A percentile compares a stretch with the other conserved stretches of the same genome.
Conservation (phyloP, 768 basidiomycete species). For the Pisolithus tinctorius region DNA sequence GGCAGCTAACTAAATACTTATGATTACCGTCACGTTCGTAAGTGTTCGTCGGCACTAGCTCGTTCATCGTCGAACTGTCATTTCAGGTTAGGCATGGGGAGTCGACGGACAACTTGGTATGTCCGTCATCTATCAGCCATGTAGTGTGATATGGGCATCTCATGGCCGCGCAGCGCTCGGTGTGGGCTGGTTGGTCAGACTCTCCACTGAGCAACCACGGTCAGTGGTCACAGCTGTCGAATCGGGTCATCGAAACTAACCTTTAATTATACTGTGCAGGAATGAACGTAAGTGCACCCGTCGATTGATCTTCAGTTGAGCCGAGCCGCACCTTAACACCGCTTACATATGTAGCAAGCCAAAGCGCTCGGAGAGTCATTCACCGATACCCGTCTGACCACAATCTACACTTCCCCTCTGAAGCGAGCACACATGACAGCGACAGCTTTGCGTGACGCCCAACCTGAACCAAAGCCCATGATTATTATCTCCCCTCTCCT, state of each 20-base stretch:
- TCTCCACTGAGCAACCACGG: slow-evolving; percentile 72
- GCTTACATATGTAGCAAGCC: slow-evolving; percentile 44
- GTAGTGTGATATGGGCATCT: not conserved
- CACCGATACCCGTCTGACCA: slow-evolving; percentile 38
- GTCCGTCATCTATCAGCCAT: slow-evolving; percentile 10
- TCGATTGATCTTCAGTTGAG: not conserved
- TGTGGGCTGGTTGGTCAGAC: slow-evolving; percentile 77
- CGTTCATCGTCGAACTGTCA: not conserved
- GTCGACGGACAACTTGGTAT: slow-evolving; percentile 67
- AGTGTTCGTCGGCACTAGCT: not conserved
- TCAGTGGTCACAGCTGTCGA: slow-evolving; percentile 21
- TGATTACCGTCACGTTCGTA: slow-evolving; percentile 1
- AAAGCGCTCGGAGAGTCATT: slow-evolving; percentile 54
- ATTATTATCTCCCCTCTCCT: slow-evolving; percentile 45
- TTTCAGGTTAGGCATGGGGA: slow-evolving; percentile 69
- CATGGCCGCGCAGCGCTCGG: slow-evolving; percentile 25
- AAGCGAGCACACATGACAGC: slow-evolving; percentile 61
- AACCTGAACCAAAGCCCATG: slow-evolving; percentile 39
- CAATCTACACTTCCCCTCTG: slow-evolving; percentile 62
- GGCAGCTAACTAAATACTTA: not conserved
- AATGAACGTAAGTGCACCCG: slow-evolving; percentile 38
- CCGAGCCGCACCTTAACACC: not conserved
- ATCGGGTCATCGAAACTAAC: not conserved
- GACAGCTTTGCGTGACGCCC: slow-evolving; percentile 43
- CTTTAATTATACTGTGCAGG: slow-evolving; percentile 29